Conservation (phyloP, 257 asterid species). For the Oldenlandia corymbosa region DNA sequence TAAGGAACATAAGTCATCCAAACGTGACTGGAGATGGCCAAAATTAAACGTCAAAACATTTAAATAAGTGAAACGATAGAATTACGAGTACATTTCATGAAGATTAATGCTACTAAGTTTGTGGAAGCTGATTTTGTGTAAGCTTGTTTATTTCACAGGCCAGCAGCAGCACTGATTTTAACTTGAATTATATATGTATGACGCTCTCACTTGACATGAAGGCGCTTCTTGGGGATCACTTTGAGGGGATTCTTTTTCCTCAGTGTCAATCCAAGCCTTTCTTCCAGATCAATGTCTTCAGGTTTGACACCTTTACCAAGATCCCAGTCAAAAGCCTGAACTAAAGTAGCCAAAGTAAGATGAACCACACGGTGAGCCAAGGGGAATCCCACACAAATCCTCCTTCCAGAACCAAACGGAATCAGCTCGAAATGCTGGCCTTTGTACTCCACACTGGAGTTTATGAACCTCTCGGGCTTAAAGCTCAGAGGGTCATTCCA, state of each 20-base stretch:
- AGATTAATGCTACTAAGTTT: too few relatives aligned
- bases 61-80: too few relatives aligned
- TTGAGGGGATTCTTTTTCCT: conserved; percentile 22
- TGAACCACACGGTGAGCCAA: conserved; percentile 25
- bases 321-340: conserved; percentile 28
- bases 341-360: conserved; percentile 17
- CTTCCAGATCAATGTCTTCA: conserved; percentile 17
- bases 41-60: too few relatives aligned
- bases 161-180: not conserved
- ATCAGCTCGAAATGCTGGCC: conserved; percentile 26
- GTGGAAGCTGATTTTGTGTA: not conserved
- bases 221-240: conserved; percentile 20
- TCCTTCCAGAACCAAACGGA: conserved; percentile 27
- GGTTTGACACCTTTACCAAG: conserved; percentile 17
- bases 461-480: conserved; percentile 19
- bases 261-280: conserved; percentile 21
- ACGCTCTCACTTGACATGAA: not conserved
- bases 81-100: too few relatives aligned
- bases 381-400: conserved; percentile 24
- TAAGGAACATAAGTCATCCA: too few relatives aligned
- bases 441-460: conserved; percentile 20
- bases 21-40: too few relatives aligned
- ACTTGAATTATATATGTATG: too few relatives aligned
- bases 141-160: not conserved
- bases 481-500: conserved; percentile 21